Evolutionary conservation across 495 filamentous ascomycete genomes (phyloP), one percentile per base, ranked within the genome.

Genomic region (Aspergillus egyptiacus): DNA sequence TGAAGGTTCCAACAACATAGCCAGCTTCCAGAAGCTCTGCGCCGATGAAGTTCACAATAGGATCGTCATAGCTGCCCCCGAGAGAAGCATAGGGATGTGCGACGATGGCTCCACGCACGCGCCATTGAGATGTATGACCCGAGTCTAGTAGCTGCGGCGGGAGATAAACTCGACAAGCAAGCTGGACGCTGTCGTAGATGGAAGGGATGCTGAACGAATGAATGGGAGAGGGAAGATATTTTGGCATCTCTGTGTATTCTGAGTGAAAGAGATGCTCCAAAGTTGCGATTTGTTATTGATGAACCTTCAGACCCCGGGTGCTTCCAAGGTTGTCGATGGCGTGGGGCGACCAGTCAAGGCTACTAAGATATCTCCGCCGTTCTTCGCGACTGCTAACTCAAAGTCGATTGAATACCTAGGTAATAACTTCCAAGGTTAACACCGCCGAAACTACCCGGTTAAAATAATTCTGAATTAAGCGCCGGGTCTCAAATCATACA

Each of bases 21-120:
- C 86, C 89, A 19, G 71, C 59, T 4, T 72, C 64, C 6, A 95
- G 62, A 19, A 96, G 71, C 46, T 83, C 82, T 2, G 63, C 62
- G 1, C 77, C 78, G 10, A 86, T 62, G 18, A 79, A 68, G 24
- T 77, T 67, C 11, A 98, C 87, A 17, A 94, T 74, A 0, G 76
- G 75, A 54, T 97, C 89, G 61, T 96, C 86, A 62, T 82, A 91
- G 68, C 72, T 84, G 5, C 93, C 93, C 9, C 93, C 93, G 5
- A 97, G 70, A 0, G 86, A 79, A 15, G 89, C 88, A 52, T 96
- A 98, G 0, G 93, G 91, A 64, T 97, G 93, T 0, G 91, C 91
- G 19, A 98, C 62, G 17, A 96, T 76, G 3, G 89, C 91, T 9
- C 81, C 85, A 49, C 76, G 76, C 40, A 70, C 70, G 8, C 48